Evolutionary conservation across 345 rosid genomes (phyloP).

Genomic region (Cardamine resedifolia): DNA sequence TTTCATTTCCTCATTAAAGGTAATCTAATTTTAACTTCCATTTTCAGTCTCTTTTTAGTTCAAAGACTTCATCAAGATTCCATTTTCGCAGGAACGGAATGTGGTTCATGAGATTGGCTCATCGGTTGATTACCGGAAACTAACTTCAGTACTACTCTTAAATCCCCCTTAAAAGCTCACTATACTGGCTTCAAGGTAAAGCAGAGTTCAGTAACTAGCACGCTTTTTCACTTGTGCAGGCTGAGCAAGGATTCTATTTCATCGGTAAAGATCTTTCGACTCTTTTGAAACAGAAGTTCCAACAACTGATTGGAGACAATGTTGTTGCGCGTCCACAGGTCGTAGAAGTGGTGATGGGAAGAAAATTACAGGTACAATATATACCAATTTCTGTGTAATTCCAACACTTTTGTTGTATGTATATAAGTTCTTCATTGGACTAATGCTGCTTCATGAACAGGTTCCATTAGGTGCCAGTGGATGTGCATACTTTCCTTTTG

Average conservation of each 20-base stretch:
- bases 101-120: slow-evolving; percentile 90
- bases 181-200: slow-evolving; percentile 27
- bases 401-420: slow-evolving; percentile 5
- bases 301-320: slow-evolving; percentile 59
- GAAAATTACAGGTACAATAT: slow-evolving; percentile 59
- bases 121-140: slow-evolving; percentile 77
- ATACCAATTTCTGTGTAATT: not conserved
- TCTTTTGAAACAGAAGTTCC: slow-evolving; percentile 64
- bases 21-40: slow-evolving; percentile 29
- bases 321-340: slow-evolving; percentile 53
- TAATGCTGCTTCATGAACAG: slow-evolving; percentile 39
- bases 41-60: not conserved
- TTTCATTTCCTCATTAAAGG: slow-evolving; percentile 85
- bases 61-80: slow-evolving; percentile 3
- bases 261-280: slow-evolving; percentile 62
- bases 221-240: slow-evolving; percentile 48
- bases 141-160: slow-evolving; percentile 64
- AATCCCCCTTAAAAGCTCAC: not conserved
- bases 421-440: slow-evolving; percentile 1
- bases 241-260: slow-evolving; percentile 90
- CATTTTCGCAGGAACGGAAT: slow-evolving; percentile 64
- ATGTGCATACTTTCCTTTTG: slow-evolving; percentile 86
- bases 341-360: slow-evolving; percentile 96
- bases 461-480: slow-evolving; percentile 84
- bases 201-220: not conserved